A percentile compares a stretch with the other conserved stretches of the same genome.
Evolutionary conservation across 495 filamentous ascomycete genomes (phyloP).

Genomic region (Penicillium cinerascens): DNA sequence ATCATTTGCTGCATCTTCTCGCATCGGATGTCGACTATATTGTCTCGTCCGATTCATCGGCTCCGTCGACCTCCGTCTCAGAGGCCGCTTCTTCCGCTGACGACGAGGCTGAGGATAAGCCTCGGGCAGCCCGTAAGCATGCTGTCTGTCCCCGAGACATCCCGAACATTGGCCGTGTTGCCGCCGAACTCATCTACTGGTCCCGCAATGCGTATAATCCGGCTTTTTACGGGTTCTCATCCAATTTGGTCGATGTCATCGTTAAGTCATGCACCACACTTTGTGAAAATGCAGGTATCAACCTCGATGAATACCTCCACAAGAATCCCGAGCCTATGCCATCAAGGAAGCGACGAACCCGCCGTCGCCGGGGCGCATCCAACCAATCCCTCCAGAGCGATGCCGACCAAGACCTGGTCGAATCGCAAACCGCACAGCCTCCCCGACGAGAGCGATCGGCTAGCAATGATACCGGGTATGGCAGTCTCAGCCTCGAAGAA

Average conservation of each 20-base stretch:
- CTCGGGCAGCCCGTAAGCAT: slow-evolving; percentile 9
- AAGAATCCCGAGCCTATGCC: slow-evolving; percentile 3
- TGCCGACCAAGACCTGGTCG: slow-evolving; percentile 18
- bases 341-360: slow-evolving; percentile 7
- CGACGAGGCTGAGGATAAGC: slow-evolving; percentile 34
- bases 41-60: slow-evolving; percentile 36
- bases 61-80: slow-evolving; percentile 22
- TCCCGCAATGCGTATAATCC: slow-evolving; percentile 47
- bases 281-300: slow-evolving; percentile 38
- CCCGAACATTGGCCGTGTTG: slow-evolving; percentile 41
- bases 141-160: slow-evolving; percentile 25
- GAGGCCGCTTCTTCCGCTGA: slow-evolving; percentile 24
- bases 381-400: slow-evolving; percentile 18
- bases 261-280: slow-evolving; percentile 40
- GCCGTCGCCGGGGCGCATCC: slow-evolving; percentile 18
- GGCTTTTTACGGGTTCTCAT: slow-evolving; percentile 44
- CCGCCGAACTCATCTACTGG: slow-evolving; percentile 46
- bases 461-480: slow-evolving; percentile 34
- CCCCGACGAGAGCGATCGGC: slow-evolving; percentile 22
- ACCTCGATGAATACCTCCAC: slow-evolving; percentile 33
- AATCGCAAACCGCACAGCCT: slow-evolving; percentile 6
- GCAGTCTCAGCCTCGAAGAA: slow-evolving; percentile 29
- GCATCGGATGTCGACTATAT: slow-evolving; percentile 52
- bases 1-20: slow-evolving; percentile 61
- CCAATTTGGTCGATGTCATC: slow-evolving; percentile 34